These are phyloP conservation scores for Podaxis carcinomalis DNA, from an alignment of 768 basidiomycete species.

Conservation along the genomic window DNA sequence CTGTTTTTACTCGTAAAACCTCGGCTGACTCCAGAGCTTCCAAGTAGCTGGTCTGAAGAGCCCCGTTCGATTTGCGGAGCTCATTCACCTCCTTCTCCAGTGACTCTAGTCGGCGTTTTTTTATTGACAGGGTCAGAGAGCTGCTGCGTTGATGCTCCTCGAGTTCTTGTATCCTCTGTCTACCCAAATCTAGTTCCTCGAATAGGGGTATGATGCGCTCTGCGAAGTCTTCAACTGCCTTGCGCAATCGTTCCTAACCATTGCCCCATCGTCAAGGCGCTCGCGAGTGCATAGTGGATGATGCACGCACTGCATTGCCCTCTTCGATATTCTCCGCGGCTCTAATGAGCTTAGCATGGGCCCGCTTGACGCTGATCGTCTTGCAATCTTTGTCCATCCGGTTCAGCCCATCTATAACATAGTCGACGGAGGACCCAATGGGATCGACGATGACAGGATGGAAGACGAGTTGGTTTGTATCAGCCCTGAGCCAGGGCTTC, in stretches of 20 bases:
- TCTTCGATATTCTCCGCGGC: constrained; percentile 21
- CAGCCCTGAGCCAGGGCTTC: not conserved
- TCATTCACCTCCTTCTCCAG: constrained; percentile 9
- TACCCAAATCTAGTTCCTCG: constrained; percentile 24
- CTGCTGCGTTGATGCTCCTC: not conserved
- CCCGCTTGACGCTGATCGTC: constrained; percentile 29
- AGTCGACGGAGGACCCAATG: not conserved
- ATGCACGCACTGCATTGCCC: constrained; percentile 25
- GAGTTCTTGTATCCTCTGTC: constrained; percentile 23
- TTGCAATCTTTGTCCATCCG: constrained; percentile 7
- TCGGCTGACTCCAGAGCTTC: constrained; percentile 7
- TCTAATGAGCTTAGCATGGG: constrained; percentile 29
- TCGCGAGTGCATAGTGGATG: not conserved
- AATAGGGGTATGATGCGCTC: constrained; percentile 37
- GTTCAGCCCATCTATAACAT: constrained; percentile 13
- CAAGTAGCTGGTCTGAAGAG: constrained; percentile 18
- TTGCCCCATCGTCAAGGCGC: not conserved
- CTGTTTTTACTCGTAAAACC: constrained; percentile 10
- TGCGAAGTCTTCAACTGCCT: constrained; percentile 35
- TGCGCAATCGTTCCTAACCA: constrained; percentile 26
- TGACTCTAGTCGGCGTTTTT: constrained; percentile 15
- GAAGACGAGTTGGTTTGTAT: constrained; percentile 1
- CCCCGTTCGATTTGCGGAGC: constrained; percentile 8
- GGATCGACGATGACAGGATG: constrained; percentile 2
- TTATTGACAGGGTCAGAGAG: constrained; percentile 11